Conservation (phyloP, 345 rosid species). For the rapeseed (Brassica napus) region Da-Ae NC_063439.1:24305001-24305500, state of each 20-base stretch:
- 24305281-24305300: slow-evolving; percentile 67
- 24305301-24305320: slow-evolving; percentile 80
- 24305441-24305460: background rate
- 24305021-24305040: slow-evolving; percentile 10
- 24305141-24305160: background rate
- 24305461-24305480: slow-evolving; percentile 67
- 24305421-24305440: slow-evolving; percentile 16
- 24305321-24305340: slow-evolving; percentile 75
- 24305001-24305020: slow-evolving; percentile 51
- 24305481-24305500: slow-evolving; percentile 89
- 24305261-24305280: slow-evolving; percentile 62
- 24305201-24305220: slow-evolving; percentile 78
- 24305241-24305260: slow-evolving; percentile 68
- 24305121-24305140: background rate
- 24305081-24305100: slow-evolving; percentile 8
- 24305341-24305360: slow-evolving; percentile 66
- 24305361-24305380: slow-evolving; percentile 78
- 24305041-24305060: slow-evolving; percentile 11
- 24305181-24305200: slow-evolving; percentile 48
- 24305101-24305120: background rate
- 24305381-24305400: slow-evolving; percentile 13
- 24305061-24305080: slow-evolving; percentile 3
- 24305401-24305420: slow-evolving; percentile 10
- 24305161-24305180: background rate
- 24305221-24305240: slow-evolving; percentile 60